Base-by-base conservation (phyloP, 1,139 yeast species). In the Pneumocystis murina region DNA sequence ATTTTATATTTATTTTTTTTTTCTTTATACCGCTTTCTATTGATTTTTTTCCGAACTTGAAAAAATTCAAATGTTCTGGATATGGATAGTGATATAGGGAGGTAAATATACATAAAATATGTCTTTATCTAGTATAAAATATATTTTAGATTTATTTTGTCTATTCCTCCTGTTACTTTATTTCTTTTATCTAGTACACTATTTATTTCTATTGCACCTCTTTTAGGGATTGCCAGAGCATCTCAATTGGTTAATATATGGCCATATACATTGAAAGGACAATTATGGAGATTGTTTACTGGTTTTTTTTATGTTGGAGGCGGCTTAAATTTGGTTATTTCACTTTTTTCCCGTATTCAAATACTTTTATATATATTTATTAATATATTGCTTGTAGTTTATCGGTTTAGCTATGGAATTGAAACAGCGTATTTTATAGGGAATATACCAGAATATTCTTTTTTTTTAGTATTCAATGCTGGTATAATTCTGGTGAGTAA, bases 241-340 rank as follows among this genome's bases (percentile, higher is more conserved):
- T 54, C 55, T 39, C 64, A 64, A 54, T 62, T 73, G 33, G 62
- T 71, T 63, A 71, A 72, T 63, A 62, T 66, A 64, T 74, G 75
- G 76, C 69, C 71, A 16, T 61, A 59, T 55, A 69, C 72, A 4
- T 39, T 72, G 16, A 64, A 62, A 16, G 67, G 67, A 1, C 74
- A 74, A 59, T 28, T 74, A 61, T 74, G 76, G 76, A 68, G 76
- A 39, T 75, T 73, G 7, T 73, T 74, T 55, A 71, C 76, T 17
- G 72, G 75, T 3, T 72, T 73, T 65, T 66, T 73, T 33, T 66
- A 71, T 33, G 70, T 71, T 36, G 57, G 68, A 16, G 72, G 71
- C 28, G 70, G 66, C 17, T 64, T 70, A 74, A 72, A 69, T 64
- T 74, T 71, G 54, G 36, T 59, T 35, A 61, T 64, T 55, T 62